These are phyloP conservation scores for Colletotrichum agaves DNA, from an alignment of 2,329 filamentous ascomycete genomes.

Conservation along the genomic window DNA sequence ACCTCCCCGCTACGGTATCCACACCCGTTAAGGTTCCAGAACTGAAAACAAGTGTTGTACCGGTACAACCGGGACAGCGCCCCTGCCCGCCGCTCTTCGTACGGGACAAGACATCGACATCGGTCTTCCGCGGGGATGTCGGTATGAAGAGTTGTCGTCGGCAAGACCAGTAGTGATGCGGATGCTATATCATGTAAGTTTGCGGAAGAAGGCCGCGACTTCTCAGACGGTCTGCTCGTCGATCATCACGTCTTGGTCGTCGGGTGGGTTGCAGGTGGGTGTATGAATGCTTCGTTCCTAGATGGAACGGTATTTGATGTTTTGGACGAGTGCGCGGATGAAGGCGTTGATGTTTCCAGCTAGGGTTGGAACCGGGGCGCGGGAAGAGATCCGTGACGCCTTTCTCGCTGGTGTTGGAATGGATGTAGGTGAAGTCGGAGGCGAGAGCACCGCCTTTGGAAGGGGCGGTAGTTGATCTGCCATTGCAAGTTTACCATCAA, in stretches of 20 bases:
- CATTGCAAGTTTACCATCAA: slow-evolving; percentile 12
- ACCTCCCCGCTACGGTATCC: slow-evolving; percentile 40
- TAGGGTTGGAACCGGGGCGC: slow-evolving; percentile 22
- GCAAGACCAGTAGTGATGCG: neutral
- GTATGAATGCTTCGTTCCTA: neutral
- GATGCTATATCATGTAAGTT: neutral
- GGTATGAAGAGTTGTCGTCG: neutral
- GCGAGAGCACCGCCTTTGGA: slow-evolving; percentile 36
- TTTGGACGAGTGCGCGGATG: slow-evolving; percentile 23
- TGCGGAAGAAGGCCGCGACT: neutral
- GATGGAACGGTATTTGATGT: neutral
- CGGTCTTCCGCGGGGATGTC: neutral
- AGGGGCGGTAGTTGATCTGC: slow-evolving; percentile 38
- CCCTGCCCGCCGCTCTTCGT: neutral
- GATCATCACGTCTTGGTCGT: neutral
- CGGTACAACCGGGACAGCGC: neutral
- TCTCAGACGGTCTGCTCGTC: neutral
- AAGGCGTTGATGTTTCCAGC: slow-evolving; percentile 35
- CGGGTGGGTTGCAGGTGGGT: neutral
- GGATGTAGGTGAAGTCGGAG: slow-evolving; percentile 25
- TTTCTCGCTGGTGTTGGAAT: neutral
- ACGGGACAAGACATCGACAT: neutral
- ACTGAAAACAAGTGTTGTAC: neutral
- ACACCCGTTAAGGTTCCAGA: neutral
- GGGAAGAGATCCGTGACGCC: slow-evolving; percentile 31